Percentiles rank a stretch among this genome's conserved stretches.
phyloP scores from a whole-genome alignment of 306 rosid genomes.

The Ochetophila trinervis region DNA sequence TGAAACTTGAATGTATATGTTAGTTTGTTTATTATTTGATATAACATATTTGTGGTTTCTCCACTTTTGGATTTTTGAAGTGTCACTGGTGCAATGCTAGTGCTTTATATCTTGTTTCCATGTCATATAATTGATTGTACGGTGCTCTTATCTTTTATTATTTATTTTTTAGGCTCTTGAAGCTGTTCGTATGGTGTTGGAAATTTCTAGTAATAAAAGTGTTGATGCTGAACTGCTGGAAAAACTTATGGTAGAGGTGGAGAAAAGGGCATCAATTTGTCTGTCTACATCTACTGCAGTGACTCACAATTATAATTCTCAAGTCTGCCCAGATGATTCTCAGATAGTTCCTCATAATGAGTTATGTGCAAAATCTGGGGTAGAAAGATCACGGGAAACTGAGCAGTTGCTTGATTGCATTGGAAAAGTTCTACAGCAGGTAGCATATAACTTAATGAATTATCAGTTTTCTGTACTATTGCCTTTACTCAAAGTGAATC shows the following conservation, averaged over 20 bases:
- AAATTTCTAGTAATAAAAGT: constrained; percentile 55
- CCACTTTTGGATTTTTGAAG: no score
- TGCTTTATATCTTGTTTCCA: not conserved
- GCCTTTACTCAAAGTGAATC: not conserved
- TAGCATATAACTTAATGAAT: constrained; percentile 11
- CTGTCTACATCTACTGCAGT: constrained; percentile 25
- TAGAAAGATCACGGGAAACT: constrained; percentile 53
- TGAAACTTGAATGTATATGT: not conserved
- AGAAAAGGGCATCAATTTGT: constrained; percentile 38
- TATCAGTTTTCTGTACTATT: not conserved
- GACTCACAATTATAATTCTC: constrained; percentile 27
- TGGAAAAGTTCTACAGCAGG: constrained; percentile 83
- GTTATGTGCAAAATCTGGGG: constrained; percentile 30
- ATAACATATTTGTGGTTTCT: no score
- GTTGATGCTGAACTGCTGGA: constrained; percentile 58
- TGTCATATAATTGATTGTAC: constrained; percentile 20
- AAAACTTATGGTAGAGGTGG: constrained; percentile 64
- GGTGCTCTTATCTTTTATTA: constrained; percentile 21
- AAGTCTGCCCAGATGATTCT: constrained; percentile 26
- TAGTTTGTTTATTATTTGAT: not conserved
- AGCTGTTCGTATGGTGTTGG: constrained; percentile 66
- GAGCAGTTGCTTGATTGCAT: constrained; percentile 58
- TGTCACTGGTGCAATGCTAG: not conserved
- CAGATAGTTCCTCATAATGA: constrained; percentile 30
- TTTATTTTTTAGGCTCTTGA: constrained; percentile 67